Conservation (phyloP, 257 asterid genomes). For the Apocynum venetum region DNA sequence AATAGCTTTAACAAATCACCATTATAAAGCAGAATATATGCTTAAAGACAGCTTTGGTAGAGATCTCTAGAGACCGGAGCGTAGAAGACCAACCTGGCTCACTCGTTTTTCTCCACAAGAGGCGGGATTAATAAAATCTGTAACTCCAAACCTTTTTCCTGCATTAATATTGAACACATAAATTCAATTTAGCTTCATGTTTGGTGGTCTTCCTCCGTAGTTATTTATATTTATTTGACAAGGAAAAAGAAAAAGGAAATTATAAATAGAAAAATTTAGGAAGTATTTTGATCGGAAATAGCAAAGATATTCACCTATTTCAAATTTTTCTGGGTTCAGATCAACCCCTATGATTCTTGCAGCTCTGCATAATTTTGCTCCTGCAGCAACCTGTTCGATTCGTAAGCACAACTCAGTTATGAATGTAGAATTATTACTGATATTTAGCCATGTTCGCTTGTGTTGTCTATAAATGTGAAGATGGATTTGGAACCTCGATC, state of each 20-base stretch:
- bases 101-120: conserved; percentile 31
- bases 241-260: background rate
- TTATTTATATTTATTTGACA: background rate
- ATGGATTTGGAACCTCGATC: too few relatives aligned
- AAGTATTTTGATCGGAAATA: background rate
- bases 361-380: conserved; percentile 39
- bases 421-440: background rate
- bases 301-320: conserved; percentile 22
- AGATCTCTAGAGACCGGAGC: too few relatives aligned
- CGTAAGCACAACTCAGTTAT: background rate
- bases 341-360: conserved; percentile 41
- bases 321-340: conserved; percentile 27
- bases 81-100: conserved; percentile 20
- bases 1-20: too few relatives aligned
- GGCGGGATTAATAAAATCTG: conserved; percentile 35
- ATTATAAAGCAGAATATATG: too few relatives aligned
- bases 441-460: background rate
- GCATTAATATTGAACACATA: background rate
- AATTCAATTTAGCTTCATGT: background rate
- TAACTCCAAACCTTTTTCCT: conserved; percentile 41
- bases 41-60: too few relatives aligned
- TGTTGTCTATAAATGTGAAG: too few relatives aligned
- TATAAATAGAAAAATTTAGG: background rate
- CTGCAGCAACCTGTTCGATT: conserved; percentile 33
- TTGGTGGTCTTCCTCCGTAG: background rate